phyloP scores from a whole-genome alignment of 2,329 filamentous ascomycete species.

The Sclerotinia subarctica region DNA sequence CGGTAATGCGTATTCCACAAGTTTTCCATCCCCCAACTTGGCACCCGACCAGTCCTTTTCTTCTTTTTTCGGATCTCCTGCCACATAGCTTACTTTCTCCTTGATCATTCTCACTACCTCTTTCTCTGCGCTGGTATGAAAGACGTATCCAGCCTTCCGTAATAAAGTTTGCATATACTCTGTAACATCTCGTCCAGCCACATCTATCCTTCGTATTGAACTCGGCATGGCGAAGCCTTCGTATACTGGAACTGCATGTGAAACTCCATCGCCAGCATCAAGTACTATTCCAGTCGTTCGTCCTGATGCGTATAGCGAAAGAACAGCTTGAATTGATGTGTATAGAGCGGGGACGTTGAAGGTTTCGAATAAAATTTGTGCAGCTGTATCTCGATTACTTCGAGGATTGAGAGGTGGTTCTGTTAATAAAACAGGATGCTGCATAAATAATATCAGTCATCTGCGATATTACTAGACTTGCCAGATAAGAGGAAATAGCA shows the following conservation, averaged over 20 bases:
- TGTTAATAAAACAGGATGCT: slow-evolving; percentile 94
- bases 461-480: neutral
- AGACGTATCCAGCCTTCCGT: slow-evolving; percentile 87
- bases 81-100: slow-evolving; percentile 89
- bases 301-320: slow-evolving; percentile 93
- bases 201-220: slow-evolving; percentile 92
- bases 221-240: slow-evolving; percentile 96
- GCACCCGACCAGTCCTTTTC: slow-evolving; percentile 92
- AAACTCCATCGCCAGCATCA: slow-evolving; percentile 93
- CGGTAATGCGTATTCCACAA: slow-evolving; percentile 82
- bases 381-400: slow-evolving; percentile 91
- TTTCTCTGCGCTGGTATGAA: slow-evolving; percentile 98
- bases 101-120: slow-evolving; percentile 98
- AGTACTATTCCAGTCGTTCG: slow-evolving; percentile 95
- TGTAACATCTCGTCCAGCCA: slow-evolving; percentile 92
- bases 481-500: slow-evolving; percentile 5
- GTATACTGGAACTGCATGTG: slow-evolving; percentile 95
- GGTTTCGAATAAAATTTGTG: slow-evolving; percentile 96
- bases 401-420: slow-evolving; percentile 94
- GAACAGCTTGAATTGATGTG: slow-evolving; percentile 93
- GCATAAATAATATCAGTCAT: slow-evolving; percentile 21
- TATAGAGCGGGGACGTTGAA: slow-evolving; percentile 97
- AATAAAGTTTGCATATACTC: slow-evolving; percentile 90
- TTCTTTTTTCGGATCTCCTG: slow-evolving; percentile 84
- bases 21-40: slow-evolving; percentile 73